phyloP scores from a whole-genome alignment of 2,329 filamentous ascomycete species.

The Nemania abortiva region DNA sequence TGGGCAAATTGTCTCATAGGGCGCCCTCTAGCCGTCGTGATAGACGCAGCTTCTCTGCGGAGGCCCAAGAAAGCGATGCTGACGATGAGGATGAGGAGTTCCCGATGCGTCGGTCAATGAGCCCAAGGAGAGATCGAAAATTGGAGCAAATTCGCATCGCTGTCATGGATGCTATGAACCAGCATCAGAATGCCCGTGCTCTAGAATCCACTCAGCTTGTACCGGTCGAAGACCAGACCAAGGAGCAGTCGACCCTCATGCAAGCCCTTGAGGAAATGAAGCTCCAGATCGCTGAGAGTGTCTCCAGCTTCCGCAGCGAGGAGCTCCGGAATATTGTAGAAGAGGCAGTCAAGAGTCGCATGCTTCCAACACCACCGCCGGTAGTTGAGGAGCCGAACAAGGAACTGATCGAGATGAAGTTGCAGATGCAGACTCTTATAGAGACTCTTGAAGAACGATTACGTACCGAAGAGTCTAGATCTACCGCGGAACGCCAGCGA shows the following conservation, averaged over 20 bases:
- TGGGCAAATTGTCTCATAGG: constrained; percentile 69
- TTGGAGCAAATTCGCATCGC: constrained; percentile 83
- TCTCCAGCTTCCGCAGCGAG: constrained; percentile 61
- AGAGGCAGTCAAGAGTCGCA: constrained; percentile 69
- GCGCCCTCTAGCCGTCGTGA: constrained; percentile 68
- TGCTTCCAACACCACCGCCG: constrained; percentile 63
- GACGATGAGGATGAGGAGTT: constrained; percentile 90
- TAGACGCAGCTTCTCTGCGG: constrained; percentile 76
- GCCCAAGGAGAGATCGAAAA: constrained; percentile 81
- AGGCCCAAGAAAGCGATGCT: constrained; percentile 84
- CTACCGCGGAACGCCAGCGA: constrained; percentile 56
- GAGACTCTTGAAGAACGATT: constrained; percentile 52
- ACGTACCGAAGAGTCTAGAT: constrained; percentile 44
- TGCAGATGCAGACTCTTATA: no score
- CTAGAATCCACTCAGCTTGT: constrained; percentile 50
- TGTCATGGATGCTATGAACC: constrained; percentile 78
- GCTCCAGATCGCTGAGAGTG: constrained; percentile 62
- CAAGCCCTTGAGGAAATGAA: constrained; percentile 76
- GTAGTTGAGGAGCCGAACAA: constrained; percentile 60
- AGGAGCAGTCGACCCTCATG: constrained; percentile 65
- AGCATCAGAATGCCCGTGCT: constrained; percentile 62
- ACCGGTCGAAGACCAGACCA: constrained; percentile 44
- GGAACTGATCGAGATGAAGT: constrained; percentile 70
- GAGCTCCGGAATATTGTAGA: constrained; percentile 73
- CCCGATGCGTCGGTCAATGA: constrained; percentile 75